phyloP scores from a whole-genome alignment of 2,329 filamentous ascomycete species.

The Pestalotiopsis sp. region DNA sequence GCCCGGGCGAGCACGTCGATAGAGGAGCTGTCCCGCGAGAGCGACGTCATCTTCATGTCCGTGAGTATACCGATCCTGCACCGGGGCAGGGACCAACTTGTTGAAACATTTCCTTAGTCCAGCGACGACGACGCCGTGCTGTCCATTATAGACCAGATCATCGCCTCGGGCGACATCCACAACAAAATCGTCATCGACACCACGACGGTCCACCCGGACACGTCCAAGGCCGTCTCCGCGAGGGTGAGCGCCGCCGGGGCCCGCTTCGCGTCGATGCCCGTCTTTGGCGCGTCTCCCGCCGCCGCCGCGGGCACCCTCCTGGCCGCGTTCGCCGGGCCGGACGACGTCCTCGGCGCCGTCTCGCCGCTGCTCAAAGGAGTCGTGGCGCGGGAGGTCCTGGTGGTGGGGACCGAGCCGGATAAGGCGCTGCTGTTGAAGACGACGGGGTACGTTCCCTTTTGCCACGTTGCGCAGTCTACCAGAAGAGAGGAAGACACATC shows the following conservation, averaged over 20 bases:
- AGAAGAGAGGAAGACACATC: too few species aligned
- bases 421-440: constrained; percentile 52
- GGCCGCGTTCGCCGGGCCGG: constrained; percentile 47
- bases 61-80: background rate
- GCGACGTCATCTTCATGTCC: background rate
- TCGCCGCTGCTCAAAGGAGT: constrained; percentile 43
- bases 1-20: constrained; percentile 25
- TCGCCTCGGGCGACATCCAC: constrained; percentile 22
- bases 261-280: constrained; percentile 46
- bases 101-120: constrained; percentile 30
- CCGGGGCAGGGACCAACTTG: background rate
- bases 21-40: background rate
- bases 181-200: constrained; percentile 52
- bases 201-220: constrained; percentile 52
- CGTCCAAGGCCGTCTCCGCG: constrained; percentile 33
- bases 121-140: constrained; percentile 45
- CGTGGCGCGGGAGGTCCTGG: constrained; percentile 44
- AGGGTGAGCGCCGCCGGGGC: constrained; percentile 33
- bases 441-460: constrained; percentile 42
- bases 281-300: constrained; percentile 55
- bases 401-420: constrained; percentile 43
- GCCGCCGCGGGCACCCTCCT: constrained; percentile 48
- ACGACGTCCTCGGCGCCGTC: constrained; percentile 35
- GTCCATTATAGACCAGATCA: constrained; percentile 30
- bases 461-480: too few species aligned